Evolutionary conservation across 176 grass and related monocot species (phyloP).

Genomic region (Elymus sibiricus): DNA sequence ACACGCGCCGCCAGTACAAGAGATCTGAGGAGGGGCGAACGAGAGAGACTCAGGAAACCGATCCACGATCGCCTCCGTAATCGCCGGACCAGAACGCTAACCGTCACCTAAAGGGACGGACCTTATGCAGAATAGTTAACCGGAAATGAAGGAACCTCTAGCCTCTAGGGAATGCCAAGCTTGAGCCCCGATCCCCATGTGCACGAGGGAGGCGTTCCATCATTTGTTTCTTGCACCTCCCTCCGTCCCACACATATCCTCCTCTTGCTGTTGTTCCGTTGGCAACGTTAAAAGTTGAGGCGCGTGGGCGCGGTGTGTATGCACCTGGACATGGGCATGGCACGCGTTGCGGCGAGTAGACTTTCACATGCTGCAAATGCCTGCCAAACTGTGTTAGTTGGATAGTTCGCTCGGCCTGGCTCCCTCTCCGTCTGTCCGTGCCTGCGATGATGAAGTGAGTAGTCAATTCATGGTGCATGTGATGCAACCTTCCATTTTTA

Average conservation of each 20-base stretch:
- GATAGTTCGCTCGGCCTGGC: not conserved
- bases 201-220: not conserved
- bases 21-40: too few species aligned
- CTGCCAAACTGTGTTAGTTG: not conserved
- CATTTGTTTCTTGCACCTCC: not conserved
- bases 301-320: not conserved
- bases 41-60: too few species aligned
- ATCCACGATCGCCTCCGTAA: too few species aligned
- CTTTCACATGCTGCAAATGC: not conserved
- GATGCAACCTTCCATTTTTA: not conserved
- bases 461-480: not conserved
- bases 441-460: not conserved
- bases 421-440: not conserved
- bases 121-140: not conserved
- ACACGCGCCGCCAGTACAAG: too few species aligned
- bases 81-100: too few species aligned
- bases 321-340: not conserved
- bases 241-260: not conserved
- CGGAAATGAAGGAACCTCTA: not conserved
- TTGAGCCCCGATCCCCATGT: not conserved
- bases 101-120: too few species aligned
- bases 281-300: not conserved
- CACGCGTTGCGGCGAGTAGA: not conserved
- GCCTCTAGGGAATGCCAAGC: not conserved
- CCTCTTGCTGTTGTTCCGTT: not conserved